phyloP scores from a whole-genome alignment of 805 yeast species.

The Saccharomyces paradoxus region DNA sequence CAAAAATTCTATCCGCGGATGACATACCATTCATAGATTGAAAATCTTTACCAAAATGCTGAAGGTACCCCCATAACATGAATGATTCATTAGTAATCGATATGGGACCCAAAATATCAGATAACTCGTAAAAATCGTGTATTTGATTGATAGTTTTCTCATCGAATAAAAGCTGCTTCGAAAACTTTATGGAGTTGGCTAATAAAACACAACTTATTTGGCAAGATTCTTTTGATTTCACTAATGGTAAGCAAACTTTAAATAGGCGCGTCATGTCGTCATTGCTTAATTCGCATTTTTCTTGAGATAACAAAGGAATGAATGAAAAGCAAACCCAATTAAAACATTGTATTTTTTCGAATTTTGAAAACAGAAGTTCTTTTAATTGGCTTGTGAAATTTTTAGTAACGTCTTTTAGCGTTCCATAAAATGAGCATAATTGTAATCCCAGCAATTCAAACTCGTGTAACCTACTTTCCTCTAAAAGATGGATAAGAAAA shows the following conservation, averaged over 20 bases:
- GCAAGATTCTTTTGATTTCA: conserved; percentile 20
- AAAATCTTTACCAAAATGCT: conserved; percentile 31
- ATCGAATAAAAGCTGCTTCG: conserved; percentile 27
- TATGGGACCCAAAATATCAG: conserved; percentile 58
- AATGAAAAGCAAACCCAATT: conserved; percentile 19
- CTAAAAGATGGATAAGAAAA: conserved; percentile 15
- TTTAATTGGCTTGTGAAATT: conserved; percentile 3
- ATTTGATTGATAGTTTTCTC: conserved; percentile 38
- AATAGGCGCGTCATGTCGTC: conserved; percentile 19
- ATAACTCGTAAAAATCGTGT: conserved; percentile 42
- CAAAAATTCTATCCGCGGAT: conserved; percentile 30
- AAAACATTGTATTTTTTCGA: conserved; percentile 11
- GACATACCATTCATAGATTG: conserved; percentile 27
- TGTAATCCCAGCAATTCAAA: conserved; percentile 15
- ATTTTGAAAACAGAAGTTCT: conserved; percentile 8
- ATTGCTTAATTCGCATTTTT: conserved; percentile 1
- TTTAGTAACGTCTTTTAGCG: conserved; percentile 3
- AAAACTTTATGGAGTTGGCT: conserved; percentile 15
- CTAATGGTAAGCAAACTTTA: conserved; percentile 29
- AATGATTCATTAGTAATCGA: conserved; percentile 39
- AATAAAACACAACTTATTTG: conserved; percentile 21
- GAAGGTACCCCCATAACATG: conserved; percentile 45
- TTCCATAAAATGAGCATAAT: conserved; percentile 12
- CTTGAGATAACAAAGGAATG: conserved; percentile 18
- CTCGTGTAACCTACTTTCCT: background rate